Percentiles rank a stretch among this genome's conserved stretches.
Evolutionary conservation across 176 grass and related monocot genomes (phyloP).

Genomic region (Saccharum spontaneum): DNA sequence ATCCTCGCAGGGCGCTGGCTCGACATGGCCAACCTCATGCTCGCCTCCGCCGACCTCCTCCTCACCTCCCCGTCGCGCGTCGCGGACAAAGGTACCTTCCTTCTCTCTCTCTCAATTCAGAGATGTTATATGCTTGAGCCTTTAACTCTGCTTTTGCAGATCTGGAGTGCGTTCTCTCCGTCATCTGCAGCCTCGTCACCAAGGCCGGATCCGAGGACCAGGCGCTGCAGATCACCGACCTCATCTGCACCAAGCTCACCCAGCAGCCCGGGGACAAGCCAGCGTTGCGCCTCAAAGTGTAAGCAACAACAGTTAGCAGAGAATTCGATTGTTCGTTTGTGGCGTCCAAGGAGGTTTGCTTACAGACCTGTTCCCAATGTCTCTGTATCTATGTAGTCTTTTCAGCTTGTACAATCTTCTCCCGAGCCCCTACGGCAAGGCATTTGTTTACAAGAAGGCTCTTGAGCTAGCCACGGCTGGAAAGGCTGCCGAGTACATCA

Average conservation of each 20-base stretch:
- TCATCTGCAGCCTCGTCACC: constrained; percentile 87
- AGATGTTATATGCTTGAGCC: too few relatives aligned
- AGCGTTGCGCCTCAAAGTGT: constrained; percentile 79
- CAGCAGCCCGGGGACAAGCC: constrained; percentile 70
- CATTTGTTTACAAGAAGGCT: constrained; percentile 75
- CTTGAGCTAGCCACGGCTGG: constrained; percentile 60
- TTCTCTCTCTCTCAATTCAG: too few relatives aligned
- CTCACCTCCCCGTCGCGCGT: constrained; percentile 49
- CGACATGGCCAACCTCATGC: constrained; percentile 84
- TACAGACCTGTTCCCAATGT: neutral
- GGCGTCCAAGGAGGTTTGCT: neutral
- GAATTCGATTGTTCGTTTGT: neutral
- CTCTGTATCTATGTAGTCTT: constrained; percentile 29
- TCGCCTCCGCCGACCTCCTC: constrained; percentile 78
- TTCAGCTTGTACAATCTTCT: constrained; percentile 90
- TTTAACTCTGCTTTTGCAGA: constrained; percentile 31
- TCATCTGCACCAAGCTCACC: constrained; percentile 76
- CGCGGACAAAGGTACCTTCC: constrained; percentile 56
- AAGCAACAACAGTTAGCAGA: neutral
- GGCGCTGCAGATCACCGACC: constrained; percentile 70
- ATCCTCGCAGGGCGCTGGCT: constrained; percentile 59
- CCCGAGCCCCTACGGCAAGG: constrained; percentile 57
- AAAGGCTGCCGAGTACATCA: constrained; percentile 65
- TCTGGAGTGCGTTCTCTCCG: constrained; percentile 81
- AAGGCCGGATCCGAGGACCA: constrained; percentile 67